Evolutionary conservation across 257 asterid species (phyloP).

Genomic region (Solanum bulbocastanum): DNA sequence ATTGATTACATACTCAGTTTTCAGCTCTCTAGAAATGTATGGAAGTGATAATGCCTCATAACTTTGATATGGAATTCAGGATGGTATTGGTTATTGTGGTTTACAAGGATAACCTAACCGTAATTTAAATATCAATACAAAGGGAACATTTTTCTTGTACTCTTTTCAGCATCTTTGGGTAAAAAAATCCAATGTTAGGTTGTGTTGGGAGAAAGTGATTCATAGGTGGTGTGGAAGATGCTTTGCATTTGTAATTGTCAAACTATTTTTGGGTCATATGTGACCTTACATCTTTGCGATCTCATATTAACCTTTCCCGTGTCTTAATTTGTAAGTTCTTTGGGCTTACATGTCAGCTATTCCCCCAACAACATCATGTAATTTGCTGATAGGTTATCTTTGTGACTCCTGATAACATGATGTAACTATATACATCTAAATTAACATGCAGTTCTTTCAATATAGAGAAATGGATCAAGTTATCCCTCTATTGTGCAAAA

Average conservation of each 20-base stretch:
- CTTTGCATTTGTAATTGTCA: background rate
- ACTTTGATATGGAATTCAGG: background rate
- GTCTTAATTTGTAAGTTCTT: background rate
- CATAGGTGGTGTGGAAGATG: no score
- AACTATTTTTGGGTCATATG: background rate
- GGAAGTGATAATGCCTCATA: background rate
- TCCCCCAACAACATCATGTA: background rate
- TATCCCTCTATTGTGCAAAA: background rate
- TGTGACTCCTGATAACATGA: background rate
- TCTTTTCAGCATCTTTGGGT: background rate
- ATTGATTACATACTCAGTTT: no score
- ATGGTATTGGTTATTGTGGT: background rate
- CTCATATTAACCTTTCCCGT: background rate
- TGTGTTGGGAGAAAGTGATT: background rate
- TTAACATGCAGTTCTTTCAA: background rate
- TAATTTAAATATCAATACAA: background rate
- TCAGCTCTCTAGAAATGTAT: background rate
- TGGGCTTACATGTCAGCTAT: background rate
- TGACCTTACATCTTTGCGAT: background rate
- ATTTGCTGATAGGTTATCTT: background rate
- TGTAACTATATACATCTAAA: background rate
- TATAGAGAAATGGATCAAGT: background rate
- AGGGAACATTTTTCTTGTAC: no score
- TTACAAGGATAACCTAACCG: no score
- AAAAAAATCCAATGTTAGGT: background rate